These are phyloP conservation scores for Lyophyllum decastes DNA, from an alignment of 768 basidiomycete species.

Conservation along the genomic window DNA sequence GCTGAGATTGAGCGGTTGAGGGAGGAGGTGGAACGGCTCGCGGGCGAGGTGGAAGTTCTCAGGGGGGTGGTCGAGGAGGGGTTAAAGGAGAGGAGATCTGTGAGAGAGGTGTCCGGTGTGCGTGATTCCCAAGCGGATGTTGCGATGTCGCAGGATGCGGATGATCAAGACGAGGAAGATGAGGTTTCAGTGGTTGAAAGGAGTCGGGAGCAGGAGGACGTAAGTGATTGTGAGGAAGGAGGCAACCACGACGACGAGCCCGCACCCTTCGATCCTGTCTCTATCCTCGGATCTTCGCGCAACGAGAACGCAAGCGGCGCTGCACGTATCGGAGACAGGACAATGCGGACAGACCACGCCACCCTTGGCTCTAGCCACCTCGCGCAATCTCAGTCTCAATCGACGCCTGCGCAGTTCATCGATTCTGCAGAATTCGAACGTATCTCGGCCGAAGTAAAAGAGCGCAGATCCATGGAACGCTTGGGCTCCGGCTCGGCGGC, in stretches of 20 bases:
- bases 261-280: constrained; percentile 36
- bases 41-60: constrained; percentile 85
- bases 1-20: constrained; percentile 68
- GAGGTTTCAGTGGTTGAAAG: neutral
- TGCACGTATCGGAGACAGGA: constrained; percentile 33
- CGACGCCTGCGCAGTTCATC: constrained; percentile 40
- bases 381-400: constrained; percentile 19
- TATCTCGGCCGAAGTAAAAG: constrained; percentile 62
- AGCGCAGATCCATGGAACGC: constrained; percentile 14
- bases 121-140: constrained; percentile 30
- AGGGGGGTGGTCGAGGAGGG: constrained; percentile 87
- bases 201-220: constrained; percentile 16
- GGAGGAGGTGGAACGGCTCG: constrained; percentile 78
- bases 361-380: constrained; percentile 45
- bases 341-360: constrained; percentile 55
- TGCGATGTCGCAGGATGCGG: constrained; percentile 35
- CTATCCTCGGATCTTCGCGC: constrained; percentile 32
- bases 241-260: constrained; percentile 30
- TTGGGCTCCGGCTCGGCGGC: neutral
- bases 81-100: constrained; percentile 66
- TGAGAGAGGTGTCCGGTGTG: constrained; percentile 41
- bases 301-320: constrained; percentile 12
- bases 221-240: constrained; percentile 17
- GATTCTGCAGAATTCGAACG: constrained; percentile 60
- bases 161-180: constrained; percentile 27